phyloP scores from a whole-genome alignment of 2,329 filamentous ascomycete species.

The Clonostachys byssicola region DNA sequence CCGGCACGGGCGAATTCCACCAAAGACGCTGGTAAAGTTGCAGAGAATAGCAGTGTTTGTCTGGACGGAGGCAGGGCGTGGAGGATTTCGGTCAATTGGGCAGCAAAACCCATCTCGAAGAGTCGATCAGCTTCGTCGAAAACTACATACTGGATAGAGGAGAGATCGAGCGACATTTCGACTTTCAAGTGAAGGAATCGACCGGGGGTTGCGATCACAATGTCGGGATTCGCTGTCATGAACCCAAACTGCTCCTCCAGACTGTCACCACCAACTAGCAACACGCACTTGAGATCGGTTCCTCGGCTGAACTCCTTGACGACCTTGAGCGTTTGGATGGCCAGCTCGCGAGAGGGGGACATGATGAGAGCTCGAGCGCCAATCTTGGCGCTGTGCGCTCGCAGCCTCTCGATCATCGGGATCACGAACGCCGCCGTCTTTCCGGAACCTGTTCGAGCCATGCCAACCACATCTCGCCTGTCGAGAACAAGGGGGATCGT shows the following conservation, averaged over 20 bases:
- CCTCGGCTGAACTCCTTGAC: conserved; percentile 91
- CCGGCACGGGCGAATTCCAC: conserved; percentile 96
- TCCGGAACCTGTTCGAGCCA: conserved; percentile 97
- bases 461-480: conserved; percentile 93
- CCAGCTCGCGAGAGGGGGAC: conserved; percentile 90
- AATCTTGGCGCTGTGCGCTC: conserved; percentile 80
- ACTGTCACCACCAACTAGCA: conserved; percentile 92
- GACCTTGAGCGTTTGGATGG: conserved; percentile 91
- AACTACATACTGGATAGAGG: conserved; percentile 87
- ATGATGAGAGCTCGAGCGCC: conserved; percentile 84
- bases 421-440: conserved; percentile 98
- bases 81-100: conserved; percentile 89
- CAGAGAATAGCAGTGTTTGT: conserved; percentile 92
- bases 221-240: conserved; percentile 94
- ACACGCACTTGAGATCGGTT: conserved; percentile 84
- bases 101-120: conserved; percentile 98
- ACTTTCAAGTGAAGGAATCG: conserved; percentile 96
- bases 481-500: conserved; percentile 89
- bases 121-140: conserved; percentile 96
- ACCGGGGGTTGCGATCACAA: conserved; percentile 94
- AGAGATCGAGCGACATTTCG: conserved; percentile 91
- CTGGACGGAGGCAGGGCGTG: conserved; percentile 78
- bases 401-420: conserved; percentile 93
- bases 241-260: conserved; percentile 90
- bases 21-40: conserved; percentile 86